phyloP scores from a whole-genome alignment of 805 yeast genomes.

The baker's yeast (Saccharomyces cerevisiae) region DNA sequence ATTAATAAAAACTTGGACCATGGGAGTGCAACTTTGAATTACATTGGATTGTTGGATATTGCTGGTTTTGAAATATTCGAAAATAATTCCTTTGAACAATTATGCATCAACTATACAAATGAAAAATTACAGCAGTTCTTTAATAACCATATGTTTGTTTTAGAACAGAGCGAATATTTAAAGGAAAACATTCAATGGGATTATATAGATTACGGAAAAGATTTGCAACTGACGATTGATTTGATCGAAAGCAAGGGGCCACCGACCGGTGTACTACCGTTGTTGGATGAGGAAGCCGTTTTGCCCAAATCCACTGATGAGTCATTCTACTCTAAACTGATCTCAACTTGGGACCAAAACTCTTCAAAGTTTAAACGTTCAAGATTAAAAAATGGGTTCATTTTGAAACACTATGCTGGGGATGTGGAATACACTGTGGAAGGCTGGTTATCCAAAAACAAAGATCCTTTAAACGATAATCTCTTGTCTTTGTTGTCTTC shows the following conservation, averaged over 20 bases:
- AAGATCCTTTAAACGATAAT: conserved; percentile 82
- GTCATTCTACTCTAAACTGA: conserved; percentile 73
- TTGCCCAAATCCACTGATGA: conserved; percentile 84
- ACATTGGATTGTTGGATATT: conserved; percentile 93
- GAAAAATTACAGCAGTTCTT: conserved; percentile 96
- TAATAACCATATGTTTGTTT: conserved; percentile 93
- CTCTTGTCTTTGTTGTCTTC: conserved; percentile 50
- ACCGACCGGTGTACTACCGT: conserved; percentile 75
- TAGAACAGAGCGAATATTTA: conserved; percentile 92
- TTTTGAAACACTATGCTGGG: conserved; percentile 90
- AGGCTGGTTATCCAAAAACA: conserved; percentile 91
- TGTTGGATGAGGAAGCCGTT: conserved; percentile 90
- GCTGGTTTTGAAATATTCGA: conserved; percentile 97
- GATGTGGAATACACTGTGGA: conserved; percentile 88
- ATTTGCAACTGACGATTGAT: conserved; percentile 89
- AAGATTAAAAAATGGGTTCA: conserved; percentile 66
- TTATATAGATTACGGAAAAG: conserved; percentile 91
- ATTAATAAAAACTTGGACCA: conserved; percentile 63
- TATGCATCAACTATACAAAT: conserved; percentile 94
- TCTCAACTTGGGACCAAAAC: conserved; percentile 47
- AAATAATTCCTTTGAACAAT: conserved; percentile 89
- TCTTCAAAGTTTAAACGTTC: conserved; percentile 61
- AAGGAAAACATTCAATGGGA: conserved; percentile 94
- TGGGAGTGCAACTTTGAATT: conserved; percentile 37
- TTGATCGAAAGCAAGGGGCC: conserved; percentile 63